These are phyloP conservation scores for Erysimum cheiranthoides DNA, from an alignment of 345 rosid genomes.

Conservation along the genomic window DNA sequence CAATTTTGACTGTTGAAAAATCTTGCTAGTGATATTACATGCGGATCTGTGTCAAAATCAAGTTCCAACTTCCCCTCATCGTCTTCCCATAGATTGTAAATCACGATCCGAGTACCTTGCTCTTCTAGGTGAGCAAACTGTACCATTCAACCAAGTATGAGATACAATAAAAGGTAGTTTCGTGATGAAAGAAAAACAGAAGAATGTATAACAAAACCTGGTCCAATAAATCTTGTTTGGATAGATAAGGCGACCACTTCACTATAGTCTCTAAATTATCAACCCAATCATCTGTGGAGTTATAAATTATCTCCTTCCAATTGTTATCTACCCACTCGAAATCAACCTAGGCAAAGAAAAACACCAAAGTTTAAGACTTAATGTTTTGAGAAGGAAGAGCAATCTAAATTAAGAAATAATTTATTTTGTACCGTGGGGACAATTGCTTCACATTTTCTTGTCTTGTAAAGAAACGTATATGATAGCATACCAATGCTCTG, in stretches of 20 bases:
- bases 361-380: not conserved
- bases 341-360: conserved; percentile 57
- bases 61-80: conserved; percentile 71
- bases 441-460: conserved; percentile 70
- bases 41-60: conserved; percentile 65
- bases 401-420: not conserved
- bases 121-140: conserved; percentile 58
- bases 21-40: conserved; percentile 47
- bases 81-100: conserved; percentile 85
- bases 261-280: conserved; percentile 58
- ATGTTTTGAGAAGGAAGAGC: conserved; percentile 8
- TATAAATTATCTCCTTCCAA: conserved; percentile 55
- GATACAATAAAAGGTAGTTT: conserved; percentile 8
- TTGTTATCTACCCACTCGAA: conserved; percentile 51
- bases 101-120: conserved; percentile 69
- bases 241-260: conserved; percentile 73
- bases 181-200: not conserved
- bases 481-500: conserved; percentile 76
- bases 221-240: conserved; percentile 52
- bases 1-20: not conserved
- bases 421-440: conserved; percentile 72
- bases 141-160: conserved; percentile 13
- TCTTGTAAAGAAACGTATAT: conserved; percentile 66
- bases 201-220: conserved; percentile 49
- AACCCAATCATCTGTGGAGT: conserved; percentile 58